Percentiles rank a stretch among this genome's conserved stretches.
Evolutionary conservation across 2,329 filamentous ascomycete genomes (phyloP).

Genomic region (Neocatenulostroma microsporum): DNA sequence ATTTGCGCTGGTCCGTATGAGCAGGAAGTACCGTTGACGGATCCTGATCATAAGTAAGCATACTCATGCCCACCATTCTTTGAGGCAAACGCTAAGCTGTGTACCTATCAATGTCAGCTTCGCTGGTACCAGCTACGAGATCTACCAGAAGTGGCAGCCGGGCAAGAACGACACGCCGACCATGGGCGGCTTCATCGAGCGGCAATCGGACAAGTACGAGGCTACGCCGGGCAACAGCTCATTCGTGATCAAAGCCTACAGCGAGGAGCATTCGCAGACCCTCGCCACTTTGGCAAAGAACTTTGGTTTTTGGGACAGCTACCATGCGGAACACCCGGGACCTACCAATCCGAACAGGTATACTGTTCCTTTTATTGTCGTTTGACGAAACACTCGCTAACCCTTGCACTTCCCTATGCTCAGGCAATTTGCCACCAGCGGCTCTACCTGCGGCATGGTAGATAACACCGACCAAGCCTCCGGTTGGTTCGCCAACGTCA

Average conservation of each 20-base stretch:
- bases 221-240: constrained; percentile 29
- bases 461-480: constrained; percentile 23
- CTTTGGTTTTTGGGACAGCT: constrained; percentile 34
- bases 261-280: constrained; percentile 29
- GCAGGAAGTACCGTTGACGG: constrained; percentile 28
- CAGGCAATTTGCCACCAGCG: constrained; percentile 34
- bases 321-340: constrained; percentile 33
- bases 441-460: constrained; percentile 10
- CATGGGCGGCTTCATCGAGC: constrained; percentile 35
- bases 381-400: too few species aligned
- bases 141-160: constrained; percentile 33
- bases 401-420: too few species aligned
- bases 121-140: constrained; percentile 19
- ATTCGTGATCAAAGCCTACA: constrained; percentile 34
- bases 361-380: too few species aligned
- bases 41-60: constrained; percentile 33
- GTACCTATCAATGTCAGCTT: too few species aligned
- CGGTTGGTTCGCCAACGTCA: constrained; percentile 27
- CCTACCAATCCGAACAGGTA: constrained; percentile 36
- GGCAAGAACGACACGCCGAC: constrained; percentile 30
- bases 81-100: neutral
- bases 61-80: too few species aligned
- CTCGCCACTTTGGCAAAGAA: constrained; percentile 31
- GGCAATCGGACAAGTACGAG: constrained; percentile 32
- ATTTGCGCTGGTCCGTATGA: constrained; percentile 32